Conservation (phyloP, 73 alveolate species). For the Halteria grandinella region DNA sequence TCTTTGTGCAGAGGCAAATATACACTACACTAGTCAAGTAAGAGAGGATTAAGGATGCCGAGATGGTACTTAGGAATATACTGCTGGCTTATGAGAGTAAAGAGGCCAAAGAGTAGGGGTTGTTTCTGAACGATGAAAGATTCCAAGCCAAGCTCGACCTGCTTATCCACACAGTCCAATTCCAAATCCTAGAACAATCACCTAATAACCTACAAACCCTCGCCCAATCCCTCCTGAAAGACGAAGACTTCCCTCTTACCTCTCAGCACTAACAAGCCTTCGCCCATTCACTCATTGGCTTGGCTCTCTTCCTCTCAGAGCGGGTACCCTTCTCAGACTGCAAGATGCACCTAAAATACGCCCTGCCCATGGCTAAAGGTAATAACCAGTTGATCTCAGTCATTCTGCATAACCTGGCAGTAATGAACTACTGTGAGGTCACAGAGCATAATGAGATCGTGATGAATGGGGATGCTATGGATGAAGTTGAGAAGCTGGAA, state of each 20-base stretch:
- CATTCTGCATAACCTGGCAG: conserved; percentile 40
- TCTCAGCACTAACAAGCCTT: background rate
- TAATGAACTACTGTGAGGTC: conserved; percentile 36
- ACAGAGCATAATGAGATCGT: conserved; percentile 38
- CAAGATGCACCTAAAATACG: conserved; percentile 3
- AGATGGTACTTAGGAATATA: conserved; percentile 9
- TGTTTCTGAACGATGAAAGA: background rate
- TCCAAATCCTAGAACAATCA: background rate
- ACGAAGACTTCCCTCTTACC: background rate
- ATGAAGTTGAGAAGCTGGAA: background rate
- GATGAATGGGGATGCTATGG: background rate
- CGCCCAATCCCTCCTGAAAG: background rate
- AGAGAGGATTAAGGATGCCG: conserved; percentile 25
- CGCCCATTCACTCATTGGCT: conserved; percentile 8
- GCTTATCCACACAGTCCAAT: conserved; percentile 6
- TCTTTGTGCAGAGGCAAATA: background rate
- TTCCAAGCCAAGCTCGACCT: conserved; percentile 15
- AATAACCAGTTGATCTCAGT: background rate
- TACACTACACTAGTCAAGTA: background rate
- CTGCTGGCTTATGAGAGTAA: background rate
- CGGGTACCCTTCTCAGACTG: background rate
- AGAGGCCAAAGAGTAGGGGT: background rate
- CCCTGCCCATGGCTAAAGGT: background rate
- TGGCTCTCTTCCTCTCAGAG: conserved; percentile 3
- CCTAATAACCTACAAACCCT: background rate